Percentiles rank a stretch among this genome's conserved stretches.
phyloP scores from a whole-genome alignment of 208 protist species.

The Trypanosoma scelopori region DNA sequence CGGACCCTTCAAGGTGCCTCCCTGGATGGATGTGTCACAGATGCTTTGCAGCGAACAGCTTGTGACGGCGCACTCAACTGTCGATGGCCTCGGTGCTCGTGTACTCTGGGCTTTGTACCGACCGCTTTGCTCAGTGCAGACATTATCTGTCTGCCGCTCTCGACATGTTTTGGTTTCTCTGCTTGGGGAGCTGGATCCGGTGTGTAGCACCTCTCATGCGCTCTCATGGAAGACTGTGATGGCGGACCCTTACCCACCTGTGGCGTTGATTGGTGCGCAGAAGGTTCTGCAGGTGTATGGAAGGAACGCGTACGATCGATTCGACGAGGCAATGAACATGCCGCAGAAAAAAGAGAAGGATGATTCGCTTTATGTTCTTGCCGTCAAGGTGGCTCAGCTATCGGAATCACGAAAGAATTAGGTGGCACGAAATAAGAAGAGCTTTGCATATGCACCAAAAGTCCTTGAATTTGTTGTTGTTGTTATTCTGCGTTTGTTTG shows the following conservation, averaged over 20 bases:
- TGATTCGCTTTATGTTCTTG: slow-evolving; percentile 29
- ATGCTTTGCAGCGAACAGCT: slow-evolving; percentile 44
- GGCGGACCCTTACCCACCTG: slow-evolving; percentile 57
- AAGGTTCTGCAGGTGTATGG: slow-evolving; percentile 43
- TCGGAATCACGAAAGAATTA: slow-evolving; percentile 25
- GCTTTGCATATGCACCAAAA: background rate
- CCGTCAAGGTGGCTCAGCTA: slow-evolving; percentile 26
- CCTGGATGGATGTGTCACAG: slow-evolving; percentile 30
- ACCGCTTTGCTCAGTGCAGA: slow-evolving; percentile 44
- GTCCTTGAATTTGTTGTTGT: no score
- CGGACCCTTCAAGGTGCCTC: slow-evolving; percentile 30
- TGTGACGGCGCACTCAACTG: slow-evolving; percentile 35
- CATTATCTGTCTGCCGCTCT: slow-evolving; percentile 47
- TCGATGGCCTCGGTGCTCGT: slow-evolving; percentile 41
- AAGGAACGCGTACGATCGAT: slow-evolving; percentile 26
- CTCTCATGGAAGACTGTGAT: slow-evolving; percentile 54
- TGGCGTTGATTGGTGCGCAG: slow-evolving; percentile 56
- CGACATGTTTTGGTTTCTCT: slow-evolving; percentile 60
- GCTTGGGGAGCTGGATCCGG: slow-evolving; percentile 29
- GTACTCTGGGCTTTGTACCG: slow-evolving; percentile 79
- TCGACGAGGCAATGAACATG: slow-evolving; percentile 35
- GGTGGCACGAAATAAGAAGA: background rate
- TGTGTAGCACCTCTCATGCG: slow-evolving; percentile 30
- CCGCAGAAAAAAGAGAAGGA: slow-evolving; percentile 27
- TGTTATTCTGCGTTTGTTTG: no score